Evolutionary conservation across 1,284 basidiomycete species (phyloP), one percentile per base, ranked within the genome.

Genomic region (Peniophora sp.): DNA sequence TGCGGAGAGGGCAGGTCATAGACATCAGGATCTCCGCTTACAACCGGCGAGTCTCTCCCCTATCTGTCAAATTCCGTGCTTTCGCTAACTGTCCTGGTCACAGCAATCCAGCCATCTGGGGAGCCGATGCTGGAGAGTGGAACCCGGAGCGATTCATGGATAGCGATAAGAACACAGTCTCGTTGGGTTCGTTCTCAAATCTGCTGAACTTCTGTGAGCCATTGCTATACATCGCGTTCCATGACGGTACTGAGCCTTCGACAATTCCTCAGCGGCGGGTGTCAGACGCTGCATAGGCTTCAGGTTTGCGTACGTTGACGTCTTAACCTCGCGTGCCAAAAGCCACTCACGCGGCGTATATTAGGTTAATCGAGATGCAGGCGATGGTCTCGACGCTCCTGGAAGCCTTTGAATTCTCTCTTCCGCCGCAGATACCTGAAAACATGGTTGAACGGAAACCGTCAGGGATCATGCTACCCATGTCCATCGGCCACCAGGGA

Each of bases 61-160:
- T n/a, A n/a, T n/a, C n/a, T n/a, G n/a, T n/a, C n/a, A n/a, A n/a
- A n/a, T n/a, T n/a, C n/a, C n/a, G n/a, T n/a, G n/a, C n/a, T n/a
- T n/a, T n/a, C n/a, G n/a, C n/a, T n/a, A n/a, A n/a, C n/a, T 23
- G 38, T 11, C 8, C 19, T 65, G 3, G 49, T 57, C n/a, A 14
- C 47, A 69, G 65, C 38, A 53, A 64, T 11, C 56, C 58, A 11
- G 57, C 63, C 1, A 57, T 80, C 1, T 81, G 75, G 65, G 78
- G 78, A 0, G 61, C 68, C 12, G 74, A 81, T 54, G 70, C 78
- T 2, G 63, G 78, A 48, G 55, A 59, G 19, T 82, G 71, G 61
- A 72, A 78, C 50, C 78, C 78, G 6, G 67, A 74, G 19, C 73
- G 78, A 14, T 80, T 79, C 70, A 58, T 77, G 46, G 54, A 65